These are phyloP conservation scores for Bolboschoenus planiculmis DNA, from an alignment of 176 grass and related monocot genomes.

Conservation along the genomic window DNA sequence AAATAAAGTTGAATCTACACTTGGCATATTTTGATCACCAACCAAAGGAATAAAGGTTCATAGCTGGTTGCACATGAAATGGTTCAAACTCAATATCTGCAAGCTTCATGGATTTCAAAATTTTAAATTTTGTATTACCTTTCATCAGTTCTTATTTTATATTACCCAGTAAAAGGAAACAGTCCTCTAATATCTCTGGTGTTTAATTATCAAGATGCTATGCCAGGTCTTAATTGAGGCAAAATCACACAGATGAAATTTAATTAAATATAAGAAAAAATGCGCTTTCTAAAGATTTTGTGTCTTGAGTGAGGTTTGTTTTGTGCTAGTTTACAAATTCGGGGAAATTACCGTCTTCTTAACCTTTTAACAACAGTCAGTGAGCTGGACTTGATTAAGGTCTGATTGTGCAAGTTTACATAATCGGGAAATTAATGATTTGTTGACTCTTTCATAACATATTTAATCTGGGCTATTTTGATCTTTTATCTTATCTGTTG, in stretches of 20 bases:
- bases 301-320: not conserved
- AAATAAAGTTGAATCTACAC: not conserved
- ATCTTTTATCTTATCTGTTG: conserved; percentile 1
- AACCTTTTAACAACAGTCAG: not conserved
- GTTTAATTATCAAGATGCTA: not conserved
- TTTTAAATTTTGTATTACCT: not conserved
- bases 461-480: not conserved
- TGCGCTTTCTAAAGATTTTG: not conserved
- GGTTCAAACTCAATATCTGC: not conserved
- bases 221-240: not conserved
- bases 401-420: not conserved
- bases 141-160: not conserved
- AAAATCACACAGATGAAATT: not conserved
- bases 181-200: not conserved
- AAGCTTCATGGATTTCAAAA: not conserved
- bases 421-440: not conserved
- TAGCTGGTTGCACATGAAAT: not conserved
- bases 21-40: not conserved
- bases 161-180: not conserved
- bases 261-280: not conserved
- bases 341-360: not conserved
- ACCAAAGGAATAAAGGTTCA: not conserved
- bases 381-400: not conserved
- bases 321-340: not conserved
- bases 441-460: not conserved